Evolutionary conservation across 192 early-diverging fungal genomes (phyloP).

Genomic region (Rhizophagus prolifer): DNA sequence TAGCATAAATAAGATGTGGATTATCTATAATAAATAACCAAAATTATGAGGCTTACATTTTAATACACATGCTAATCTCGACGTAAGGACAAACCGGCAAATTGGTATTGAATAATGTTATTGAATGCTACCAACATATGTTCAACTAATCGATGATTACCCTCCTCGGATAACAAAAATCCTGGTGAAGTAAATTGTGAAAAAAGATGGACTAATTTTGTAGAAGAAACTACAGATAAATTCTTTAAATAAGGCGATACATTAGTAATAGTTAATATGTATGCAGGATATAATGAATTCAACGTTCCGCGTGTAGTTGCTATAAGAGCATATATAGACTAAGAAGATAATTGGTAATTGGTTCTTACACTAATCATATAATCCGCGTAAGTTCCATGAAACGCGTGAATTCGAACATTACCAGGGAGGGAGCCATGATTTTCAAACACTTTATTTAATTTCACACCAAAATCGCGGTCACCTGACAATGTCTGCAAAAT

Average conservation of each 20-base stretch:
- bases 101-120: conserved; percentile 84
- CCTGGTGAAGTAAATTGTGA: conserved; percentile 73
- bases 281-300: conserved; percentile 69
- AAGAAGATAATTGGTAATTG: conserved; percentile 30
- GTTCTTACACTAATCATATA: conserved; percentile 73
- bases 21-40: conserved; percentile 53
- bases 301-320: conserved; percentile 69
- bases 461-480: conserved; percentile 61
- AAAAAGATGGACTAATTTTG: conserved; percentile 74
- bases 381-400: conserved; percentile 72
- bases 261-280: conserved; percentile 80
- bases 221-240: conserved; percentile 66
- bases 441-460: conserved; percentile 65
- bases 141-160: conserved; percentile 71
- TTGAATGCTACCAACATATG: conserved; percentile 82
- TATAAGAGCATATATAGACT: conserved; percentile 75
- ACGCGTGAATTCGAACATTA: conserved; percentile 58
- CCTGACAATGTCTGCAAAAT: conserved; percentile 73
- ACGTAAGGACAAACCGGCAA: conserved; percentile 48
- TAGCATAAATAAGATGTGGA: conserved; percentile 74
- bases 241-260: conserved; percentile 79
- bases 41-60: neutral
- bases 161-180: conserved; percentile 77
- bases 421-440: conserved; percentile 57
- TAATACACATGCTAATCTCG: neutral